These are phyloP conservation scores for Serendipita sp. DNA, from an alignment of 1,284 basidiomycete genomes.

Conservation along the genomic window DNA sequence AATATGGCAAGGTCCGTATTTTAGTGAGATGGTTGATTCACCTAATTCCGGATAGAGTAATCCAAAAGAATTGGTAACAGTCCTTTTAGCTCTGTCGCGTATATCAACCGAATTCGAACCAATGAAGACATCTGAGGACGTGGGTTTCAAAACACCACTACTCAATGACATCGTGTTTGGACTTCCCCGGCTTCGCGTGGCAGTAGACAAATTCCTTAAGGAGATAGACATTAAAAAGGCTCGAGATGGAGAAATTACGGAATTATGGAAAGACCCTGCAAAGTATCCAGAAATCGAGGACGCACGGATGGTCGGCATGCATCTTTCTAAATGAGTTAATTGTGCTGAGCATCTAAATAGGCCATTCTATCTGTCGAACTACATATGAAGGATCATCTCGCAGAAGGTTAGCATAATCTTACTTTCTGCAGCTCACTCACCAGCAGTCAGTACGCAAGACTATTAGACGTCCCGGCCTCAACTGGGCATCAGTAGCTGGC, in stretches of 20 bases:
- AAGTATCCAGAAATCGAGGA: constrained; percentile 55
- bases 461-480: constrained; percentile 60
- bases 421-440: not conserved
- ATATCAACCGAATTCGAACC: constrained; percentile 54
- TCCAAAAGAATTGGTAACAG: constrained; percentile 66
- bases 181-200: constrained; percentile 49
- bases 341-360: constrained; percentile 21
- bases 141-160: constrained; percentile 47
- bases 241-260: constrained; percentile 51
- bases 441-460: constrained; percentile 49
- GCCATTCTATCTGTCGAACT: constrained; percentile 48
- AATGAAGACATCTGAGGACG: constrained; percentile 29
- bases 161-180: constrained; percentile 59
- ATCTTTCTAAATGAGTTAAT: not conserved
- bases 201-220: constrained; percentile 42
- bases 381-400: constrained; percentile 67
- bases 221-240: constrained; percentile 54
- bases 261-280: constrained; percentile 60
- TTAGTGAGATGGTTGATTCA: constrained; percentile 5
- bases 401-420: constrained; percentile 34
- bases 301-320: constrained; percentile 25
- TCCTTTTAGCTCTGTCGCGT: constrained; percentile 66
- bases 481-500: constrained; percentile 53
- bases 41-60: constrained; percentile 40
- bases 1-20: constrained; percentile 66